phyloP scores from a whole-genome alignment of 2,329 filamentous ascomycete genomes.

The Paraphaeosphaeria minitans region DNA sequence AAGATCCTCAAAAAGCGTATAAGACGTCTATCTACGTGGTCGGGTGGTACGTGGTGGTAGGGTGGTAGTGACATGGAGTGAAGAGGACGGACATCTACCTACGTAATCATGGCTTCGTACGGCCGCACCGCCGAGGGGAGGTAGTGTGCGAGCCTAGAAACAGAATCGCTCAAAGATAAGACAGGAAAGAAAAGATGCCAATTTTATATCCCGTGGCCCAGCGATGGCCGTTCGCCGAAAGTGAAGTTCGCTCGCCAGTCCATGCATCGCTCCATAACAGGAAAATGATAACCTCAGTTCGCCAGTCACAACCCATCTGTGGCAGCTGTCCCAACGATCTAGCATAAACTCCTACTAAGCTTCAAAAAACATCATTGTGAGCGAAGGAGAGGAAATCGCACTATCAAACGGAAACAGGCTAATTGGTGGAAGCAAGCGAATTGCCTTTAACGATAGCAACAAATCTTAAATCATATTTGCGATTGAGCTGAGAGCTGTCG shows the following conservation, averaged over 20 bases:
- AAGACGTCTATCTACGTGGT: slow-evolving; percentile 8
- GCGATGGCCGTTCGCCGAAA: slow-evolving; percentile 1
- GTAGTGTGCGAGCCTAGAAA: slow-evolving; percentile 14
- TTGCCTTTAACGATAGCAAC: slow-evolving; percentile 16
- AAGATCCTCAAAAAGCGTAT: neutral
- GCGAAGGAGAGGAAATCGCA: neutral
- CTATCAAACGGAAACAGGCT: neutral
- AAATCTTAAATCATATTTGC: slow-evolving; percentile 41
- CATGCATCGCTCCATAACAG: slow-evolving; percentile 11
- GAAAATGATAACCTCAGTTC: slow-evolving; percentile 5
- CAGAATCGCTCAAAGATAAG: neutral
- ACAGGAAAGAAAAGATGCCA: neutral
- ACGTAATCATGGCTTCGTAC: slow-evolving; percentile 12
- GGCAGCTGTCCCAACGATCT: slow-evolving; percentile 5
- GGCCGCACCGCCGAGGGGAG: slow-evolving; percentile 12
- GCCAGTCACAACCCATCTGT: slow-evolving; percentile 6
- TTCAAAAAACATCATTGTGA: neutral
- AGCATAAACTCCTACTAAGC: slow-evolving; percentile 6
- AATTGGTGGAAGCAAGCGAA: slow-evolving; percentile 1
- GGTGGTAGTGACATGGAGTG: neutral
- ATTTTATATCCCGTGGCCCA: slow-evolving; percentile 18
- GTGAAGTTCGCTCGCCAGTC: neutral
- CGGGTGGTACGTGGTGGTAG: neutral
- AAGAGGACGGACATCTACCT: slow-evolving; percentile 10
- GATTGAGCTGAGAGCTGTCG: slow-evolving; percentile 40